phyloP scores from a whole-genome alignment of 2,329 filamentous ascomycete genomes.

The Arthrobotrys iridis region DNA sequence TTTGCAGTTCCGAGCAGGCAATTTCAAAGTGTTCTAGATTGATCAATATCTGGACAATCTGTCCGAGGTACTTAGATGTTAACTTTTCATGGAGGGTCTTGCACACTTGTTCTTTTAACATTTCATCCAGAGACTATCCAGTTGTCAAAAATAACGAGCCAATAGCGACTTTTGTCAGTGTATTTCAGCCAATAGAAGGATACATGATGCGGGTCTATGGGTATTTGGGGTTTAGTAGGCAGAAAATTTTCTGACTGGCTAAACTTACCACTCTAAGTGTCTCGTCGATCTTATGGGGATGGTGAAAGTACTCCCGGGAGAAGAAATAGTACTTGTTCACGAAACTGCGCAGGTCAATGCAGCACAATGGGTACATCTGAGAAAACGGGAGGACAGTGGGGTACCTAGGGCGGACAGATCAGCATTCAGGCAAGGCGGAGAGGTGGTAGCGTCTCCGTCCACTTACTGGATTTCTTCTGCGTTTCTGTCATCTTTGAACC shows the following conservation, averaged over 20 bases:
- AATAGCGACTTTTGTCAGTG: conserved; percentile 36
- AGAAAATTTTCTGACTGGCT: conserved; percentile 68
- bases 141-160: conserved; percentile 41
- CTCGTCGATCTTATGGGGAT: conserved; percentile 88
- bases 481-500: conserved; percentile 87
- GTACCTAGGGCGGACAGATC: conserved; percentile 68
- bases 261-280: conserved; percentile 69
- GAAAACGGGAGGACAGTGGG: conserved; percentile 97
- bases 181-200: conserved; percentile 36
- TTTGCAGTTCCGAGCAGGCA: conserved; percentile 88
- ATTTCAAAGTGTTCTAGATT: conserved; percentile 97
- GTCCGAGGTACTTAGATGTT: conserved; percentile 90
- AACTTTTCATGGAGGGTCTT: conserved; percentile 86
- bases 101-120: conserved; percentile 93
- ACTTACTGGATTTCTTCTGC: conserved; percentile 77
- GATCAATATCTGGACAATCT: conserved; percentile 98
- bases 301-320: conserved; percentile 93
- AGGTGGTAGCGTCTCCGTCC: conserved; percentile 9
- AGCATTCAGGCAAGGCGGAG: neutral
- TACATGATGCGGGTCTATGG: conserved; percentile 41
- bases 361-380: conserved; percentile 98
- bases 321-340: conserved; percentile 99
- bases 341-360: conserved; percentile 97
- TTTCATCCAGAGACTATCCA: conserved; percentile 82
- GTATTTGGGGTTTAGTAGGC: conserved; percentile 14